Percentiles rank a stretch among this genome's conserved stretches.
These are phyloP conservation scores for Boeremia lycopersici DNA, from an alignment of 2,329 filamentous ascomycete genomes.

Conservation along the genomic window DNA sequence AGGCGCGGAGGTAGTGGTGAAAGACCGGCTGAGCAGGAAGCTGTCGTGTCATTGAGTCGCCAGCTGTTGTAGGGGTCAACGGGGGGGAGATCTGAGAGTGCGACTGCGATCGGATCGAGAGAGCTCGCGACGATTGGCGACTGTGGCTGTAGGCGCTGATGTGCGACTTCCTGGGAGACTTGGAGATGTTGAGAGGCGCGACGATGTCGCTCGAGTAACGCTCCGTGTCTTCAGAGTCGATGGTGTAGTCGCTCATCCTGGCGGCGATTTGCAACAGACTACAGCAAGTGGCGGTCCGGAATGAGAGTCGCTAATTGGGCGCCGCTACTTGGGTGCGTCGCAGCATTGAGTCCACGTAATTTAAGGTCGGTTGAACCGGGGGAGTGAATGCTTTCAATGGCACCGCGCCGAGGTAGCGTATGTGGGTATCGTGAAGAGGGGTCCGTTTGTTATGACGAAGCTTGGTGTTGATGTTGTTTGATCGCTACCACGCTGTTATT, in stretches of 20 bases:
- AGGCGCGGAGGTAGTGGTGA: constrained; percentile 92
- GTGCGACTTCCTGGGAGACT: constrained; percentile 40
- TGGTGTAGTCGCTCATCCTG: constrained; percentile 38
- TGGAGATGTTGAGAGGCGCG: constrained; percentile 46
- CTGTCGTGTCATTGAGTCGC: constrained; percentile 60
- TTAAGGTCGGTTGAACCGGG: constrained; percentile 16
- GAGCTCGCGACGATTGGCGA: constrained; percentile 40
- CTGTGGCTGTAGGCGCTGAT: constrained; percentile 31
- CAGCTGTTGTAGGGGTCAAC: constrained; percentile 71
- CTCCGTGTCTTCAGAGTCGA: constrained; percentile 36
- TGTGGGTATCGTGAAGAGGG: constrained; percentile 6
- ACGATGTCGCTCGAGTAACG: constrained; percentile 45
- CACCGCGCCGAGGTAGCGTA: background rate
- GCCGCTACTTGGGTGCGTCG: constrained; percentile 28
- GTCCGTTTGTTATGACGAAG: constrained; percentile 4
- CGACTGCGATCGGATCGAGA: constrained; percentile 39
- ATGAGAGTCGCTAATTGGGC: constrained; percentile 33
- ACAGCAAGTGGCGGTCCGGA: constrained; percentile 8
- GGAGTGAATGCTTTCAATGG: constrained; percentile 1
- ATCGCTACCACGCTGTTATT: constrained; percentile 32
- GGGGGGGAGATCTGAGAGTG: constrained; percentile 74
- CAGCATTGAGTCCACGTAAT: constrained; percentile 37
- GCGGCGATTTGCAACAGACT: constrained; percentile 6
- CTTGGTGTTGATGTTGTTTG: constrained; percentile 22
- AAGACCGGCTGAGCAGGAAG: constrained; percentile 69